Evolutionary conservation across 495 filamentous ascomycete genomes (phyloP), one percentile per base, ranked within the genome.

Genomic region (Aspergillus carlsbadensis): DNA sequence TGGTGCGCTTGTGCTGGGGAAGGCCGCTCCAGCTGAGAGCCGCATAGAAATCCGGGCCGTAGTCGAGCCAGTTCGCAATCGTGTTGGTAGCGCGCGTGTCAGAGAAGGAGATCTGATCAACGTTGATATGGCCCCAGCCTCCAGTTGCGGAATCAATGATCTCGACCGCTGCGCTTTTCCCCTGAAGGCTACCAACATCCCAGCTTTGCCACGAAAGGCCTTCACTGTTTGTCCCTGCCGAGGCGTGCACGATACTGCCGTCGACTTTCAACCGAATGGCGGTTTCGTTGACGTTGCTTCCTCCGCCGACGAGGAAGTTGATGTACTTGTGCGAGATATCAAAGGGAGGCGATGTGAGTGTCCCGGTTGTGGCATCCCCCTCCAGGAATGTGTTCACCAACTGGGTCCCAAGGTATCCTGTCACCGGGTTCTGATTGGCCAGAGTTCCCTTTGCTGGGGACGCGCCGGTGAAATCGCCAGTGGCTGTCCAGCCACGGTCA

Each of bases 31-130:
- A 84, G 61, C 74, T 77, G 51, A 78, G 69, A 0, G 75, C 79
- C 20, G 82, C 82, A 56, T 84, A 84, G 59, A 77, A 81, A 62
- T 84, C 82, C 37, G 83, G 83, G 17, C 72, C 79, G 55, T 80
- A 83, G 65, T 85, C 81, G 44, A 82, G 58, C 61, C 70, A 72
- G 50, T 67, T 70, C 8, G 63, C 52, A n/a, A n/a, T 13, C 5
- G 4, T 17, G n/a, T 35, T 35, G 26, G 3, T 36, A 3, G 46
- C 46, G 14, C 11, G n/a, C 11, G n/a, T 20, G 11, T 49, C 20
- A 14, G 46, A 49, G 46, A 49, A 49, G 46, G 46, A 49, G 17
- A 49, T 49, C 31, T 35, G 2, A 20, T 49, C 46, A 6, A 49
- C 17, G 10, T 17, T 33, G 15, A 49, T 33, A 36, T 49, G 46